Evolutionary conservation across 768 basidiomycete species (phyloP), one percentile per base, ranked within the genome.

Genomic region (Lentinula boryana): DNA sequence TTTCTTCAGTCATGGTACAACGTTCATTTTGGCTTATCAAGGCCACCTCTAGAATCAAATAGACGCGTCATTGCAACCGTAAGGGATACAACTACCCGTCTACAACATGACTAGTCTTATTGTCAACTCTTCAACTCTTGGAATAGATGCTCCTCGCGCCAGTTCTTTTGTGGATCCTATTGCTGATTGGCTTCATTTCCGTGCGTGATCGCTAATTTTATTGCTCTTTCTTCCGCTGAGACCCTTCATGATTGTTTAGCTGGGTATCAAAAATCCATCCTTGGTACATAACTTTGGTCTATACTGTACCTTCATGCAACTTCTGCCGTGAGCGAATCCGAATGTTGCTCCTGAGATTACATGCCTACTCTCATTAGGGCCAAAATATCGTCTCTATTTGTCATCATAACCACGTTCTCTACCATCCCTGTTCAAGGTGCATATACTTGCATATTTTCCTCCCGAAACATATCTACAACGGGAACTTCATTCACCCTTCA

Each of bases 401-500:
- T 60, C 12, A 63, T 63, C 40, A 36, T 63, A 15, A 50, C 52
- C n/a, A 46, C 57, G 0, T 63, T 51, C 41, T 41, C 62, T 38
- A 63, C 58, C 16, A 36, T 63, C 18, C 62, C 62, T 16, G 49
- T 63, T 23, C 62, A 63, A 55, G 58, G 62, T 63, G n/a, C 15
- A 33, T 48, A 35, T 32, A 44, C 33, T 5, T 23, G 44, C 46
- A 40, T 3, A 40, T 33, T 10, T 8, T 33, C 10, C 21, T 43
- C n/a, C 9, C 7, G 9, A 10, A n/a, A n/a, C n/a, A 15, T 15
- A n/a, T 38, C 9, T 32, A 9, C 33, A 38, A 32, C 4, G 13
- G 21, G 8, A 4, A 4, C 23, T 50, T 7, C n/a, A 13, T 31
- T 31, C 18, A n/a, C 3, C 23, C 16, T n/a, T 2, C n/a, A 63